A percentile compares a stretch with the other conserved stretches of the same genome.
Evolutionary conservation across 2,329 filamentous ascomycete genomes (phyloP).

Genomic region (Tolypocladium capitatum): DNA sequence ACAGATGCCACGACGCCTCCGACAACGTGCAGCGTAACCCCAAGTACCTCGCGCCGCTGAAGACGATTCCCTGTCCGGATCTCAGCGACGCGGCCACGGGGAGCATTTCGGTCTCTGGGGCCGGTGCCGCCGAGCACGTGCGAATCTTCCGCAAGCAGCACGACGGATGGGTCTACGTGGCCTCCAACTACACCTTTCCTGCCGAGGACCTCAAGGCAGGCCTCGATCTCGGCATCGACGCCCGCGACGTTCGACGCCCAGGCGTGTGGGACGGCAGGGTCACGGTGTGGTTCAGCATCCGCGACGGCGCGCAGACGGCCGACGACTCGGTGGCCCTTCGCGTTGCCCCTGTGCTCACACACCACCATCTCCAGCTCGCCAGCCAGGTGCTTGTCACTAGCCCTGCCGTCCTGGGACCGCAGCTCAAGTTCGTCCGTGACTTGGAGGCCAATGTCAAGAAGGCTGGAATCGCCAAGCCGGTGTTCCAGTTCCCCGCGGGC

Average conservation of each 20-base stretch:
- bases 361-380: slow-evolving; percentile 21
- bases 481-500: slow-evolving; percentile 10
- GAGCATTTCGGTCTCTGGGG: slow-evolving; percentile 4
- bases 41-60: slow-evolving; percentile 17
- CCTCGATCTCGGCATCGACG: slow-evolving; percentile 22
- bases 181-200: slow-evolving; percentile 15
- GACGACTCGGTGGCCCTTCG: slow-evolving; percentile 18
- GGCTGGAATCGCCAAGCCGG: slow-evolving; percentile 7
- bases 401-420: slow-evolving; percentile 1
- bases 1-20: slow-evolving; percentile 21
- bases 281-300: slow-evolving; percentile 15
- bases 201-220: slow-evolving; percentile 14
- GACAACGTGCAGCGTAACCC: slow-evolving; percentile 18
- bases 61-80: slow-evolving; percentile 13
- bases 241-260: slow-evolving; percentile 13
- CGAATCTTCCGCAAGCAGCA: slow-evolving; percentile 14
- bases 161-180: slow-evolving; percentile 14
- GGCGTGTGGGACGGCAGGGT: slow-evolving; percentile 15
- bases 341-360: slow-evolving; percentile 23
- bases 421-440: slow-evolving; percentile 9
- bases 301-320: slow-evolving; percentile 5
- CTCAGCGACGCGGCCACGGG: slow-evolving; percentile 8
- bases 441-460: slow-evolving; percentile 5
- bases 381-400: slow-evolving; percentile 13
- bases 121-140: slow-evolving; percentile 7